Conservation (phyloP, 2,329 filamentous ascomycete genomes). For the Neospermospora avenae region DNA sequence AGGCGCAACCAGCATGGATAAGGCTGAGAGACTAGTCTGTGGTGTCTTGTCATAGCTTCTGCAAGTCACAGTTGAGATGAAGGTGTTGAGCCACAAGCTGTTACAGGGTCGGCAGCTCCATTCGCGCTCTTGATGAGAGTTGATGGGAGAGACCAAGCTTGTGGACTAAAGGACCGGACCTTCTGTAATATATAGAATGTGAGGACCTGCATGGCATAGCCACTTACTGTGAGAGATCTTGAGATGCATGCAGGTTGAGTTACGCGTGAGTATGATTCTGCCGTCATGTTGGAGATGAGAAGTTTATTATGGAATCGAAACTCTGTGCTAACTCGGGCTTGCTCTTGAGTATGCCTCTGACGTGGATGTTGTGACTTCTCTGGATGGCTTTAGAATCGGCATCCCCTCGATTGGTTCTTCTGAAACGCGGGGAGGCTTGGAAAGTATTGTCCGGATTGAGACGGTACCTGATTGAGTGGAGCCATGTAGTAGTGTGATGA, state of each 20-base stretch:
- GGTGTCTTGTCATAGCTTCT: background rate
- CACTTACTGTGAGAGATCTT: slow-evolving; percentile 23
- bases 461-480: background rate
- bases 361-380: slow-evolving; percentile 12
- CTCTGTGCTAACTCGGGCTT: slow-evolving; percentile 22
- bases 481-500: too few species aligned
- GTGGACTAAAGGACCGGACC: slow-evolving; percentile 1
- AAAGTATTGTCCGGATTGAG: background rate
- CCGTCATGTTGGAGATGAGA: slow-evolving; percentile 20
- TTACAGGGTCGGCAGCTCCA: slow-evolving; percentile 12
- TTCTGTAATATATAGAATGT: background rate
- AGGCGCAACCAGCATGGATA: slow-evolving; percentile 2
- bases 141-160: slow-evolving; percentile 10
- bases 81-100: slow-evolving; percentile 12
- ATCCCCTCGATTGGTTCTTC: slow-evolving; percentile 20
- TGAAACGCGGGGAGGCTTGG: background rate
- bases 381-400: slow-evolving; percentile 26
- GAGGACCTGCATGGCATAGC: slow-evolving; percentile 18
- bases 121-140: slow-evolving; percentile 14
- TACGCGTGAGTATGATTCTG: slow-evolving; percentile 10
- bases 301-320: slow-evolving; percentile 19
- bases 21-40: slow-evolving; percentile 9
- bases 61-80: slow-evolving; percentile 3
- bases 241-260: slow-evolving; percentile 14
- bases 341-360: slow-evolving; percentile 5